Evolutionary conservation across 495 filamentous ascomycete genomes (phyloP).

Genomic region (Aspergillus heteromorphus): DNA sequence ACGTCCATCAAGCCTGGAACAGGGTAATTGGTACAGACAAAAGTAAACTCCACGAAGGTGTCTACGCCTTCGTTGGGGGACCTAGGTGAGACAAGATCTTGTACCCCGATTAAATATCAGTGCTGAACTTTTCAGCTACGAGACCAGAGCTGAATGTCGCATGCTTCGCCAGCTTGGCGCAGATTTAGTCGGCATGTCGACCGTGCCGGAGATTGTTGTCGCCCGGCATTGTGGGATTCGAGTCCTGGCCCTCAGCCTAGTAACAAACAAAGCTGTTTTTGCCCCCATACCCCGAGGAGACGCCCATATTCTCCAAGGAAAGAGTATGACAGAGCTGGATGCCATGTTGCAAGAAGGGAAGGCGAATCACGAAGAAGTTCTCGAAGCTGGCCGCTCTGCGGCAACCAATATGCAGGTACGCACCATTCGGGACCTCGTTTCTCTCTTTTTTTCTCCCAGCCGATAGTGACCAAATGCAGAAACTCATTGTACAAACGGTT

Average conservation of each 20-base stretch:
- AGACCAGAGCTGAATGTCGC: slow-evolving; percentile 72
- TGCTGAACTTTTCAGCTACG: slow-evolving; percentile 48
- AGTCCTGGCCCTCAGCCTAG: slow-evolving; percentile 68
- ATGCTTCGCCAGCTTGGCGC: slow-evolving; percentile 63
- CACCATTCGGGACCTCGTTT: neutral
- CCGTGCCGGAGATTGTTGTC: slow-evolving; percentile 70
- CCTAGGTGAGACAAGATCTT: slow-evolving; percentile 48
- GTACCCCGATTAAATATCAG: neutral
- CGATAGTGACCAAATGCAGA: slow-evolving; percentile 26
- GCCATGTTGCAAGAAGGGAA: slow-evolving; percentile 56
- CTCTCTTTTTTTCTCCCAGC: neutral
- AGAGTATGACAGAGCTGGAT: slow-evolving; percentile 45
- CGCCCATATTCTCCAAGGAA: slow-evolving; percentile 36
- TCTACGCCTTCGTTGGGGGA: slow-evolving; percentile 70
- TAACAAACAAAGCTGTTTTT: slow-evolving; percentile 69
- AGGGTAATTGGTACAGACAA: slow-evolving; percentile 34
- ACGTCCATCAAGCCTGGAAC: slow-evolving; percentile 58
- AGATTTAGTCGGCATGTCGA: slow-evolving; percentile 75
- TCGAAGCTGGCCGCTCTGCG: slow-evolving; percentile 57
- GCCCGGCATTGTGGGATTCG: slow-evolving; percentile 65
- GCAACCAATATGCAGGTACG: slow-evolving; percentile 64
- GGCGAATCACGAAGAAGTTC: slow-evolving; percentile 68
- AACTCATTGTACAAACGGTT: slow-evolving; percentile 35
- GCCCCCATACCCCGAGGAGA: slow-evolving; percentile 60
- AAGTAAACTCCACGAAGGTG: slow-evolving; percentile 61